Evolutionary conservation across 2,329 filamentous ascomycete species (phyloP).

Genomic region (Scedosporium dehoogii): DNA sequence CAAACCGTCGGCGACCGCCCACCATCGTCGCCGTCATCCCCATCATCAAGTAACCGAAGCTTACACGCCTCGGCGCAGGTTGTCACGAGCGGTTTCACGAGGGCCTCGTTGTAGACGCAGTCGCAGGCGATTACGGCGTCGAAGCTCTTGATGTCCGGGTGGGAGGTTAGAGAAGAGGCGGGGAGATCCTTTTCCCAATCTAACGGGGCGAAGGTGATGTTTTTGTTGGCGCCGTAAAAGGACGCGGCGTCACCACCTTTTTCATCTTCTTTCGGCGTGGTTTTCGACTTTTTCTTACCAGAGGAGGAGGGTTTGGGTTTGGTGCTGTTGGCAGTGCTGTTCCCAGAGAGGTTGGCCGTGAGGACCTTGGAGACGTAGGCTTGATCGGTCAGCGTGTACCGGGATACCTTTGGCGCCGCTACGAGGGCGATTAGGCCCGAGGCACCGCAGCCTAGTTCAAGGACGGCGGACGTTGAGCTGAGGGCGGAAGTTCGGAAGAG

Average conservation of each 20-base stretch:
- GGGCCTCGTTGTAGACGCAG: conserved; percentile 87
- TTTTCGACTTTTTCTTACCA: too few species aligned
- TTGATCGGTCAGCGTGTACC: conserved; percentile 81
- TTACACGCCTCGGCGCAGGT: conserved; percentile 68
- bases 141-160: conserved; percentile 35
- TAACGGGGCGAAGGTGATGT: conserved; percentile 49
- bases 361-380: conserved; percentile 70
- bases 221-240: conserved; percentile 11
- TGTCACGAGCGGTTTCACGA: conserved; percentile 73
- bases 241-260: neutral
- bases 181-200: conserved; percentile 74
- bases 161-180: conserved; percentile 29
- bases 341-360: conserved; percentile 64
- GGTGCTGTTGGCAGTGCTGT: conserved; percentile 21
- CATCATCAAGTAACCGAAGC: conserved; percentile 30
- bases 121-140: conserved; percentile 78
- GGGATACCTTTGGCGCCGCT: conserved; percentile 41
- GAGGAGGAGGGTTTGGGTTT: too few species aligned
- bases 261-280: neutral
- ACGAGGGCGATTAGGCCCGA: conserved; percentile 68
- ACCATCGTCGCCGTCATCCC: conserved; percentile 10
- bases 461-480: conserved; percentile 47
- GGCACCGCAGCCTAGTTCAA: conserved; percentile 86
- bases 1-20: conserved; percentile 55
- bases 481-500: conserved; percentile 40